Conservation (phyloP, 1,139 yeast genomes). For the Scheffersomyces quercinus region DNA sequence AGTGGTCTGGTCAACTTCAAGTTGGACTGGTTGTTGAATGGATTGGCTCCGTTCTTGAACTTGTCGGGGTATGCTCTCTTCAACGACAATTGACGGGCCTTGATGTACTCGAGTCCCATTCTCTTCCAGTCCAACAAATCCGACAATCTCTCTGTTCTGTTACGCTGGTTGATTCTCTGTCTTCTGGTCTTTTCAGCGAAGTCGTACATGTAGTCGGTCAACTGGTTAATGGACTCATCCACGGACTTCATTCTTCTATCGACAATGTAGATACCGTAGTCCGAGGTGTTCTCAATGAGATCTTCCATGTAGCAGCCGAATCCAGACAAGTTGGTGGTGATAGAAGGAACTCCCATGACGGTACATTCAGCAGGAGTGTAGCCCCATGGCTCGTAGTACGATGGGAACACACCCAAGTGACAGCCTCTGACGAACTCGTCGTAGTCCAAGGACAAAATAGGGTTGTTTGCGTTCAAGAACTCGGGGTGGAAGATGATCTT, state of each 20-base stretch:
- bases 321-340: constrained; percentile 94
- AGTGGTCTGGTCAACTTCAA: constrained; percentile 86
- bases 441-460: constrained; percentile 88
- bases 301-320: constrained; percentile 99
- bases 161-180: constrained; percentile 97
- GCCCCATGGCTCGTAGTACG: constrained; percentile 99
- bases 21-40: constrained; percentile 54
- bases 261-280: constrained; percentile 95
- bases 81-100: constrained; percentile 89
- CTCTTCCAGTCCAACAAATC: constrained; percentile 96
- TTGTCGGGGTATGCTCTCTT: constrained; percentile 93
- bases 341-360: constrained; percentile 99
- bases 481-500: constrained; percentile 98
- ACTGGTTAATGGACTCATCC: constrained; percentile 91
- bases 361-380: constrained; percentile 99
- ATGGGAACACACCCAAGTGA: constrained; percentile 97
- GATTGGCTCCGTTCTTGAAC: constrained; percentile 63
- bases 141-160: constrained; percentile 90
- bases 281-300: constrained; percentile 88
- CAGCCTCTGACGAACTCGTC: constrained; percentile 98
- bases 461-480: constrained; percentile 91
- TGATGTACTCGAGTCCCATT: constrained; percentile 95
- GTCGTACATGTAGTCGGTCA: constrained; percentile 86
- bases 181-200: constrained; percentile 88
- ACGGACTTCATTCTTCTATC: constrained; percentile 93